Conservation (phyloP, 805 yeast genomes). For the Pichia rugopelliculosa region DNA sequence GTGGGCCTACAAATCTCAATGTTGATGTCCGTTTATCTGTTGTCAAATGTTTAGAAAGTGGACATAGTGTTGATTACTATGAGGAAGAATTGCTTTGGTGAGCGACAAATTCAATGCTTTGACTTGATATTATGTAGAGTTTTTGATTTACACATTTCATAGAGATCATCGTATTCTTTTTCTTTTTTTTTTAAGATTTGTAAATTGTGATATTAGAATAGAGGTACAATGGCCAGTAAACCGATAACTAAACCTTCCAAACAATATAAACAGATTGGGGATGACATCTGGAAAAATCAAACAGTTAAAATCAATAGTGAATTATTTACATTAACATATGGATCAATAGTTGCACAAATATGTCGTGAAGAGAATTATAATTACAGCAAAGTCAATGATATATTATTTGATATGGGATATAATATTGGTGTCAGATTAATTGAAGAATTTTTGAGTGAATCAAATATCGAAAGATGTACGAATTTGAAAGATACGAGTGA, state of each 20-base stretch:
- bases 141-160: too few relatives aligned
- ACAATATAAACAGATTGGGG: constrained; percentile 42
- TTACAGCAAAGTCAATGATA: constrained; percentile 71
- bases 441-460: constrained; percentile 86
- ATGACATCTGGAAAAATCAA: constrained; percentile 84
- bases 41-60: constrained; percentile 22
- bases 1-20: constrained; percentile 31
- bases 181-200: background rate
- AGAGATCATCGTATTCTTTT: background rate
- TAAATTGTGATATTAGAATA: background rate
- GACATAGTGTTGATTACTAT: constrained; percentile 28
- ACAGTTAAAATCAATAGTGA: constrained; percentile 90
- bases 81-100: constrained; percentile 34
- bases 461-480: constrained; percentile 78
- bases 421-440: constrained; percentile 86
- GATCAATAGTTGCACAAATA: constrained; percentile 85
- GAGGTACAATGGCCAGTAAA: background rate
- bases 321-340: constrained; percentile 89
- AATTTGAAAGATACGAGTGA: constrained; percentile 83
- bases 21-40: constrained; percentile 29
- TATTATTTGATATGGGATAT: constrained; percentile 89
- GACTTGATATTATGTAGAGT: too few relatives aligned
- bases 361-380: constrained; percentile 76
- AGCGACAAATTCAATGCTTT: background rate
- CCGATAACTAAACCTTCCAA: background rate